Evolutionary conservation across 208 protist species (phyloP).

Genomic region (Trypanosomatidae sp.): DNA sequence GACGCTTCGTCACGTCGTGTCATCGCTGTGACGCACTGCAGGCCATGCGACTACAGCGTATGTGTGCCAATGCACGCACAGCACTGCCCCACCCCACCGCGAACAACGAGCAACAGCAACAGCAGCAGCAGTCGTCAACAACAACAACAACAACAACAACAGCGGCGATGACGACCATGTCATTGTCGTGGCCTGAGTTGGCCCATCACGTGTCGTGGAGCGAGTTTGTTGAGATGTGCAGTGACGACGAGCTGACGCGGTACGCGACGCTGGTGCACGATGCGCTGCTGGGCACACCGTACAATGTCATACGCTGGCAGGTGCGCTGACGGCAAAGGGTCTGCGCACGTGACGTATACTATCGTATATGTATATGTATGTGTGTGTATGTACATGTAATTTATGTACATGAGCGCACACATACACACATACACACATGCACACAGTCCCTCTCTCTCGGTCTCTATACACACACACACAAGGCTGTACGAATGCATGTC

Average conservation of each 20-base stretch:
- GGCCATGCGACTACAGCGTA: too few relatives aligned
- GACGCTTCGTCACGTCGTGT: too few relatives aligned
- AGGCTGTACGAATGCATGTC: too few relatives aligned
- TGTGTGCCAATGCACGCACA: too few relatives aligned
- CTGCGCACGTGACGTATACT: neutral
- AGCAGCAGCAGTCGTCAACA: too few relatives aligned
- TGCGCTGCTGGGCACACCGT: constrained; percentile 14
- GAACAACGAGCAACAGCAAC: too few relatives aligned
- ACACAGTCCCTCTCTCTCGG: too few relatives aligned
- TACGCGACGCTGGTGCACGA: constrained; percentile 19
- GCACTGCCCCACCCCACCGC: too few relatives aligned
- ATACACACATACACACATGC: neutral
- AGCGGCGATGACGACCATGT: constrained; percentile 28
- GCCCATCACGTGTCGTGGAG: constrained; percentile 61
- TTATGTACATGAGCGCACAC: neutral
- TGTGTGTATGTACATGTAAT: neutral
- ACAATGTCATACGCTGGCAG: constrained; percentile 26
- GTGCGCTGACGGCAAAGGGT: neutral
- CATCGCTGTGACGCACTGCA: too few relatives aligned
- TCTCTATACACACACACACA: too few relatives aligned
- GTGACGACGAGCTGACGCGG: constrained; percentile 21
- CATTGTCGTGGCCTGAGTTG: constrained; percentile 57
- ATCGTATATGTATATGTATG: neutral
- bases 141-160: too few relatives aligned
- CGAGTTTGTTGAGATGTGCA: constrained; percentile 52